These are phyloP conservation scores for Chlorophyllum brunneum DNA, from an alignment of 768 basidiomycete species.

Conservation along the genomic window DNA sequence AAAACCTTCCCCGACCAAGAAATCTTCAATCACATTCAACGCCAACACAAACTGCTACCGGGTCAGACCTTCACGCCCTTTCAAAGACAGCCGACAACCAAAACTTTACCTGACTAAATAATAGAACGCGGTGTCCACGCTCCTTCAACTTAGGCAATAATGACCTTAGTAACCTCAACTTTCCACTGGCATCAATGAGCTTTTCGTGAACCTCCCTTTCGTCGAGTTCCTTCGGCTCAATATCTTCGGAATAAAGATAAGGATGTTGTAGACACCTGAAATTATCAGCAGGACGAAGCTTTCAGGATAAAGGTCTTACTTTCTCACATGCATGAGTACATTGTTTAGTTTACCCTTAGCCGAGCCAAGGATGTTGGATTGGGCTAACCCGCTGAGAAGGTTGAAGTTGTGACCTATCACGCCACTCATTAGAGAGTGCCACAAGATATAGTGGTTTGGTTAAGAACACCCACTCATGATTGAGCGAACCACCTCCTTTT, in stretches of 20 bases:
- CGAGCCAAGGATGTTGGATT: constrained; percentile 28
- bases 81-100: background rate
- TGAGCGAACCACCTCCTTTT: constrained; percentile 84
- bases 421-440: constrained; percentile 2
- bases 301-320: constrained; percentile 42
- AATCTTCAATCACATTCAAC: constrained; percentile 86
- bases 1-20: constrained; percentile 73
- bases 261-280: constrained; percentile 87
- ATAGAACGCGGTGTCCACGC: constrained; percentile 81
- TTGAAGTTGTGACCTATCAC: constrained; percentile 65
- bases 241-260: constrained; percentile 74
- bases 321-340: constrained; percentile 83
- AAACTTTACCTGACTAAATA: constrained; percentile 81
- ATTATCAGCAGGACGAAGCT: background rate
- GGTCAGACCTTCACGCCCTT: background rate
- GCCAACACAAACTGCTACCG: constrained; percentile 78
- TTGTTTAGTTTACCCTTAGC: constrained; percentile 69
- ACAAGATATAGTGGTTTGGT: constrained; percentile 9
- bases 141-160: constrained; percentile 81
- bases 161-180: constrained; percentile 72
- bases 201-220: constrained; percentile 66
- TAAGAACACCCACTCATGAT: constrained; percentile 58
- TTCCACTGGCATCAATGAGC: constrained; percentile 81
- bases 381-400: constrained; percentile 56
- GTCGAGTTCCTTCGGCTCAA: constrained; percentile 67